These are phyloP conservation scores for Chondrus crispus DNA, from an alignment of 23 red algal genomes.

Conservation along the genomic window DNA sequence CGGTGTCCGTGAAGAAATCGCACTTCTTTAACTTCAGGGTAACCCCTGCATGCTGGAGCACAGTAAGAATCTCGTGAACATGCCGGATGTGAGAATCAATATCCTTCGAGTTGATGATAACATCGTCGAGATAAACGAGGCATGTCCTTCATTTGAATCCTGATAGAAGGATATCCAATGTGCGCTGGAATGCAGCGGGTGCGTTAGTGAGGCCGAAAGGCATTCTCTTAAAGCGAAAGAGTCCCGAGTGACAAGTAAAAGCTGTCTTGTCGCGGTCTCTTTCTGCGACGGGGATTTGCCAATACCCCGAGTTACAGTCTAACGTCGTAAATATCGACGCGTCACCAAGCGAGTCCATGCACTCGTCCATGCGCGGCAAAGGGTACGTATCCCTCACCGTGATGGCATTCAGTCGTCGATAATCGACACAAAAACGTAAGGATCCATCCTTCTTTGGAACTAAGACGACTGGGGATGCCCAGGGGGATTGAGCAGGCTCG, in stretches of 20 bases:
- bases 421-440: neutral
- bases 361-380: conserved; percentile 8
- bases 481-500: neutral
- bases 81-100: neutral
- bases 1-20: neutral
- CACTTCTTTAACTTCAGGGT: neutral
- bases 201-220: conserved; percentile 24
- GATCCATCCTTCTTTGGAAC: neutral
- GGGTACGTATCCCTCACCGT: neutral
- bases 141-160: neutral
- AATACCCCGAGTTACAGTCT: neutral
- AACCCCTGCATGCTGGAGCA: neutral
- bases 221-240: neutral
- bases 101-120: neutral
- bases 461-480: neutral
- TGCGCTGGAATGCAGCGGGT: neutral
- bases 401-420: neutral
- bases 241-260: neutral
- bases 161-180: neutral
- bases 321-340: neutral
- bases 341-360: conserved; percentile 3
- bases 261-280: neutral
- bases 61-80: neutral
- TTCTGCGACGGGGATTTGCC: conserved; percentile 8
- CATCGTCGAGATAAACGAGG: conserved; percentile 1